Percentiles rank a stretch among this genome's conserved stretches.
Evolutionary conservation across 345 rosid species (phyloP).

Genomic region (Citrus sp.): DNA sequence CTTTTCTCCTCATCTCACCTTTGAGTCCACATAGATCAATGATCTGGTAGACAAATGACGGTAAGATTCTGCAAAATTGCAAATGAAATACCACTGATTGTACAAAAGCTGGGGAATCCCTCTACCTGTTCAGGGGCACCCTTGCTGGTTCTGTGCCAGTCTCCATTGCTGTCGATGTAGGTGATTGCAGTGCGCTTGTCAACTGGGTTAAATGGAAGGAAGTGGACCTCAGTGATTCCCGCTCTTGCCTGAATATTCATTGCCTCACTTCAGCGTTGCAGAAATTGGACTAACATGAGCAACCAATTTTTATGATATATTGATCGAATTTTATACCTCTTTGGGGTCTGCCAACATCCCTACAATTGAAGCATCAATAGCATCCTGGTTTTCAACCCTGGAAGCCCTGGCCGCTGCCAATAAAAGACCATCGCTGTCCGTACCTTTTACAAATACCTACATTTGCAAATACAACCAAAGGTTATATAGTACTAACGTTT

Average conservation of each 20-base stretch:
- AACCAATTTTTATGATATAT: not conserved
- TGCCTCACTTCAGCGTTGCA: not conserved
- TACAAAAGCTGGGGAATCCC: not conserved
- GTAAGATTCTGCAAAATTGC: not conserved
- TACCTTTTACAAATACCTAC: slow-evolving; percentile 49
- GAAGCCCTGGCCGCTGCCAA: slow-evolving; percentile 86
- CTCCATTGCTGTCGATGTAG: slow-evolving; percentile 56
- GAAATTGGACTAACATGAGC: not conserved
- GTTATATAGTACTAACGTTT: not conserved
- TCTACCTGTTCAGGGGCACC: slow-evolving; percentile 93
- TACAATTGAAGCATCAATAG: slow-evolving; percentile 92
- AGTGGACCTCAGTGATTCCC: slow-evolving; percentile 82
- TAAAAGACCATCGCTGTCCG: slow-evolving; percentile 52
- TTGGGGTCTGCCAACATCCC: slow-evolving; percentile 80
- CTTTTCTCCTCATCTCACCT: slow-evolving; percentile 50
- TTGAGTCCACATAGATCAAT: slow-evolving; percentile 70
- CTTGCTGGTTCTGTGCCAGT: slow-evolving; percentile 86
- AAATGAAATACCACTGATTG: not conserved
- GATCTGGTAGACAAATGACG: slow-evolving; percentile 35
- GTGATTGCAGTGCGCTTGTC: slow-evolving; percentile 95
- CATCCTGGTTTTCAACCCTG: slow-evolving; percentile 90
- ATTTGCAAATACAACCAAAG: not conserved
- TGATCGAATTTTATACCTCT: slow-evolving; percentile 39
- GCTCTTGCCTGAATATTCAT: slow-evolving; percentile 59
- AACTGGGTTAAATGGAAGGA: slow-evolving; percentile 92